Conservation (phyloP, 305 asterid species). For the Striga hermonthica region DNA sequence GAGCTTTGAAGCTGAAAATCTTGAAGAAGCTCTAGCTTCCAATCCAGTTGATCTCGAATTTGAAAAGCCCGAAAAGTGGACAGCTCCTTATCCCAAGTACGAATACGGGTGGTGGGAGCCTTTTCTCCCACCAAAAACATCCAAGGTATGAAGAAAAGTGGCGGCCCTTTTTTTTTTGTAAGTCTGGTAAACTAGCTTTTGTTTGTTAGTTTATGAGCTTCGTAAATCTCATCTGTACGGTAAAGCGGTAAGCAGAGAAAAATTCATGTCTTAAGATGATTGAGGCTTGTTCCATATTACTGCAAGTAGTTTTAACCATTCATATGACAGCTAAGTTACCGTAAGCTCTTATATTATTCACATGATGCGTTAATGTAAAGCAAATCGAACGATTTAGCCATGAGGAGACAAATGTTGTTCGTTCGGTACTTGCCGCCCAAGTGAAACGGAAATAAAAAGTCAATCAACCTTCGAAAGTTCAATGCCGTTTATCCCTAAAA, state of each 20-base stretch:
- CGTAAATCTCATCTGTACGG: slow-evolving; percentile 19
- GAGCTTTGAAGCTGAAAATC: slow-evolving; percentile 65
- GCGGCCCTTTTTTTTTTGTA: slow-evolving; percentile 17
- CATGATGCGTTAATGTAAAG: not conserved
- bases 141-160: slow-evolving; percentile 46
- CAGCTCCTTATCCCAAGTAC: slow-evolving; percentile 87
- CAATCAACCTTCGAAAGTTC: too few relatives aligned
- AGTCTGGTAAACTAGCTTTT: slow-evolving; percentile 28
- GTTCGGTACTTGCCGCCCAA: too few relatives aligned
- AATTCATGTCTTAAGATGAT: not conserved
- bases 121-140: slow-evolving; percentile 64
- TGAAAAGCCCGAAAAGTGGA: slow-evolving; percentile 79
- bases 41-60: slow-evolving; percentile 60
- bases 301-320: too few relatives aligned
- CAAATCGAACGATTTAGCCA: too few relatives aligned
- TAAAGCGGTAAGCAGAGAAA: not conserved
- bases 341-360: too few relatives aligned
- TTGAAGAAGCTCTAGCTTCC: slow-evolving; percentile 85
- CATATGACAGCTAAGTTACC: too few relatives aligned
- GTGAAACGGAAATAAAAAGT: too few relatives aligned
- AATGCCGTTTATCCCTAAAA: too few relatives aligned
- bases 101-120: slow-evolving; percentile 93
- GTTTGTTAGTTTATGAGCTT: slow-evolving; percentile 31
- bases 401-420: too few relatives aligned
- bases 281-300: too few relatives aligned